Percentiles rank a stretch among this genome's conserved stretches.
Conservation (phyloP, 345 rosid species). For the Syzygium jambos region DNA sequence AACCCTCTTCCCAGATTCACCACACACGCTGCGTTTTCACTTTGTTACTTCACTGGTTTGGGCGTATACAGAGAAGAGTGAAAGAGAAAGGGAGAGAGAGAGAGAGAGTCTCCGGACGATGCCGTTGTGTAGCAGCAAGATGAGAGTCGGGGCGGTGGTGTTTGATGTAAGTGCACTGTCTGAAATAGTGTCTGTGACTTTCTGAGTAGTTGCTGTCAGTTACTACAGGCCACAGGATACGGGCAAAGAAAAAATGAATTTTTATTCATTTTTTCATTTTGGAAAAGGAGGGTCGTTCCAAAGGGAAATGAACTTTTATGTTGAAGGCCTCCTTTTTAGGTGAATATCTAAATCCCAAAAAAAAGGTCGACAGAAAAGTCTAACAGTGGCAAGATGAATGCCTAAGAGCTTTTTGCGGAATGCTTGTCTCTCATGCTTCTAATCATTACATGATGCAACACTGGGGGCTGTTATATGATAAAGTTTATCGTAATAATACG, state of each 20-base stretch:
- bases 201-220: slow-evolving; percentile 9
- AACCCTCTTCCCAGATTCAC: not conserved
- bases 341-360: not conserved
- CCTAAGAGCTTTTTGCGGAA: not conserved
- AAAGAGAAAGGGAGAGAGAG: not conserved
- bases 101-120: not conserved
- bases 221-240: slow-evolving; percentile 2
- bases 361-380: not conserved
- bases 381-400: not conserved
- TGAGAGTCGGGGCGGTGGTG: not conserved
- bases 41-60: not conserved
- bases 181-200: slow-evolving; percentile 4
- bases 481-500: not conserved
- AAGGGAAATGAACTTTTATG: not conserved
- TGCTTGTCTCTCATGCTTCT: not conserved
- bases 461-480: too few species aligned
- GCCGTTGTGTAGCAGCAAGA: not conserved
- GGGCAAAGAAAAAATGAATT: not conserved
- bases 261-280: not conserved
- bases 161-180: slow-evolving; percentile 6
- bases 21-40: not conserved
- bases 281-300: not conserved
- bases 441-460: not conserved
- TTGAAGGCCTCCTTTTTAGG: not conserved
- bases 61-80: not conserved